phyloP scores from a whole-genome alignment of 129 eudicot species.

The Escallonia rubra region DNA sequence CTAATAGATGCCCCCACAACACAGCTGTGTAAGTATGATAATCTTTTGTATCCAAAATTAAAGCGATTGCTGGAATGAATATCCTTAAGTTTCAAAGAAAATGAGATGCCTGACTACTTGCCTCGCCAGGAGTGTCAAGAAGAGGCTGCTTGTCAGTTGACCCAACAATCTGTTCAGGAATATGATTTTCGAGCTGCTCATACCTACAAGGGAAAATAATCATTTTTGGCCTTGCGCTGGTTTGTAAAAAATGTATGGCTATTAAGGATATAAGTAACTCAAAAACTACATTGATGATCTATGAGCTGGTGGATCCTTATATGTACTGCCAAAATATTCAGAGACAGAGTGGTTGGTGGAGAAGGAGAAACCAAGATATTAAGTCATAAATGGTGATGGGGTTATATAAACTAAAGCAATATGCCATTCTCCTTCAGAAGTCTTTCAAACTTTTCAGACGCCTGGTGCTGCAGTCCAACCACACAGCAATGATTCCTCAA shows the following conservation, averaged over 20 bases:
- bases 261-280: not conserved
- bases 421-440: too few relatives aligned
- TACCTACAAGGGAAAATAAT: constrained; percentile 38
- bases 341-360: not conserved
- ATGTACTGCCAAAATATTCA: not conserved
- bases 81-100: not conserved
- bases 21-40: too few relatives aligned
- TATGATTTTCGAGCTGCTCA: constrained; percentile 49
- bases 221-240: constrained; percentile 1
- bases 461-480: too few relatives aligned
- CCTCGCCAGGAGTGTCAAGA: constrained; percentile 98
- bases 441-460: too few relatives aligned
- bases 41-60: not conserved
- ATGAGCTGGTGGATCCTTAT: not conserved
- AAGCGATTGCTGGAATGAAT: not conserved
- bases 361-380: not conserved
- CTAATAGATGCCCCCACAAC: too few relatives aligned
- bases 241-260: not conserved
- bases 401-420: too few relatives aligned
- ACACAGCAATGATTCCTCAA: too few relatives aligned
- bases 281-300: not conserved
- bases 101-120: not conserved
- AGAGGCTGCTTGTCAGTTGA: constrained; percentile 81
- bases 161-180: constrained; percentile 58
- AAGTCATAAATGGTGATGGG: not conserved